Conservation (phyloP, 2,329 filamentous ascomycete species). For the Paecilomyces niveus region DNA sequence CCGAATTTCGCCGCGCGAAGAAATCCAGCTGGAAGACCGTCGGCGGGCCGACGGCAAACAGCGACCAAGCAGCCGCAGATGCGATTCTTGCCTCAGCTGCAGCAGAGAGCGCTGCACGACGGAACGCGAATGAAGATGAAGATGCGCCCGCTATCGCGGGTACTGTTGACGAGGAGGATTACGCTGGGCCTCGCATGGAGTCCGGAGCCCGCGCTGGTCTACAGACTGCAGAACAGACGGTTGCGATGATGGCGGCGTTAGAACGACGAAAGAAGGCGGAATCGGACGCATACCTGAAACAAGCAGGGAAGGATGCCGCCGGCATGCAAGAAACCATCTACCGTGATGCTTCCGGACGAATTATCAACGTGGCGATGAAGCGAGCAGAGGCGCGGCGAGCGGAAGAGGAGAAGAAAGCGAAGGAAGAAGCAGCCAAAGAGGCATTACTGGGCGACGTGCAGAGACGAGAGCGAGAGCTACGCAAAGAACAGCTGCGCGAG, state of each 20-base stretch:
- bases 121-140: constrained; percentile 43
- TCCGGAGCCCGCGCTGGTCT: constrained; percentile 82
- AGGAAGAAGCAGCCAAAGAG: constrained; percentile 60
- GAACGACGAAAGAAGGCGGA: constrained; percentile 48
- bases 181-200: constrained; percentile 60
- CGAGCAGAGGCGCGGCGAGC: constrained; percentile 77
- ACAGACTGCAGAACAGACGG: constrained; percentile 74
- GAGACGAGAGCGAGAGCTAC: constrained; percentile 55
- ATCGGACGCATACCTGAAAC: constrained; percentile 25
- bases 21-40: constrained; percentile 76
- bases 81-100: constrained; percentile 68
- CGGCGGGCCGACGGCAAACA: constrained; percentile 41
- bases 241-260: constrained; percentile 59
- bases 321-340: constrained; percentile 75
- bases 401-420: constrained; percentile 61
- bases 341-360: constrained; percentile 86
- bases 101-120: constrained; percentile 54
- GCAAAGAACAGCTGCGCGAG: constrained; percentile 65
- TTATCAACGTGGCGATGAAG: constrained; percentile 88
- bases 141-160: constrained; percentile 37
- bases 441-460: constrained; percentile 82
- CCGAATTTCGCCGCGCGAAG: constrained; percentile 63
- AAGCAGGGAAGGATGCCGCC: constrained; percentile 25
- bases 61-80: constrained; percentile 62
- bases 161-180: constrained; percentile 19